These are phyloP conservation scores for Cornus florida DNA, from an alignment of 148 eudicot genomes.

Conservation along the genomic window DNA sequence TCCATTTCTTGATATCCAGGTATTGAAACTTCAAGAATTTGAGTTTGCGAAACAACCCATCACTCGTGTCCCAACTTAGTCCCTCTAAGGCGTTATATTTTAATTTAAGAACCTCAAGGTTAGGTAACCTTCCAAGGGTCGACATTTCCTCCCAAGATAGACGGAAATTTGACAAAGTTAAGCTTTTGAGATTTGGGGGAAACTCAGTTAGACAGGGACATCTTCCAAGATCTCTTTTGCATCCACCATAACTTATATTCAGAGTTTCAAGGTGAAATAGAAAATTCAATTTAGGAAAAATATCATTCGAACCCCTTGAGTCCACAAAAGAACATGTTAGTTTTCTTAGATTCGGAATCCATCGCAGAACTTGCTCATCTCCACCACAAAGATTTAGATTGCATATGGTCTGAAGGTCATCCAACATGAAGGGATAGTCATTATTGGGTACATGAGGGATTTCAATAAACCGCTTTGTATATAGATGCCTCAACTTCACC, in stretches of 20 bases:
- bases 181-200: no score
- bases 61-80: slow-evolving; percentile 3
- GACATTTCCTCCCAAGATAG: no score
- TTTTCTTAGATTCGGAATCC: neutral
- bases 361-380: neutral
- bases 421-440: neutral
- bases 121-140: no score
- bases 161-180: no score
- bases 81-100: neutral
- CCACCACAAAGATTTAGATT: neutral
- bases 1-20: no score
- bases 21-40: slow-evolving; percentile 15
- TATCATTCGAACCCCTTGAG: no score
- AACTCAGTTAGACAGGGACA: no score
- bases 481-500: neutral
- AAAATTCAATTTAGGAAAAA: neutral
- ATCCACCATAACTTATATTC: neutral
- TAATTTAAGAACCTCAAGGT: neutral
- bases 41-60: slow-evolving; percentile 10
- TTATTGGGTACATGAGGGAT: no score
- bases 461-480: neutral
- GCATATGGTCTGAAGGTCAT: neutral
- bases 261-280: neutral
- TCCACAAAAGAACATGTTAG: neutral
- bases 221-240: no score